Conservation (phyloP, 768 basidiomycete genomes). For the Pleurotus ostreatus region DNA sequence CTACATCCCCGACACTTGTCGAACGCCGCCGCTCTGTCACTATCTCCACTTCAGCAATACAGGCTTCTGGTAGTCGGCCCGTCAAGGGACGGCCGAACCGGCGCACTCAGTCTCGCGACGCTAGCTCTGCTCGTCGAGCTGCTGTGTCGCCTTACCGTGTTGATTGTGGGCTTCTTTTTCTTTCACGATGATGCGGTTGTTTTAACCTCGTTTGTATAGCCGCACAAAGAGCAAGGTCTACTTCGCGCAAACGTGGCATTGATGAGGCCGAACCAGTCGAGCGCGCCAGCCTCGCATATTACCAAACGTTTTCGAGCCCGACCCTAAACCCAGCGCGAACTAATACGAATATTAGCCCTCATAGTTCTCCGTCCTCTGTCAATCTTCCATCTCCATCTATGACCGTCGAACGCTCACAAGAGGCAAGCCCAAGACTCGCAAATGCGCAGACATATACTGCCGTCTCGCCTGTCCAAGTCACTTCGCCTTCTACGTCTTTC, state of each 20-base stretch:
- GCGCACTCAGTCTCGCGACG: conserved; percentile 58
- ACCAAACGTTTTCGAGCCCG: conserved; percentile 56
- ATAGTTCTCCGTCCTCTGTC: conserved; percentile 73
- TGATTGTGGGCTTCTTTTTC: conserved; percentile 43
- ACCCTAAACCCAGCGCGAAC: conserved; percentile 33
- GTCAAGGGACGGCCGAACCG: conserved; percentile 48
- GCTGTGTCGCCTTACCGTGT: conserved; percentile 64
- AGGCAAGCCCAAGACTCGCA: conserved; percentile 53
- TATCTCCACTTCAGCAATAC: conserved; percentile 37
- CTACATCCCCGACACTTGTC: conserved; percentile 22
- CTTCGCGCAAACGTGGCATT: conserved; percentile 68
- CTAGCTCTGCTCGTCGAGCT: conserved; percentile 47
- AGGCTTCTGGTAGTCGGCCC: conserved; percentile 33
- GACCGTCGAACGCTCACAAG: conserved; percentile 46
- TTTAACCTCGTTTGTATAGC: conserved; percentile 22
- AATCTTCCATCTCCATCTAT: conserved; percentile 70
- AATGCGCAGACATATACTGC: conserved; percentile 40
- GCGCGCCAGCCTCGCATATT: conserved; percentile 33
- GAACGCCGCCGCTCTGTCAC: conserved; percentile 58
- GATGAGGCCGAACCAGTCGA: conserved; percentile 60
- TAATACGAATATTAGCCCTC: conserved; percentile 45
- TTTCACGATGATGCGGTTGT: conserved; percentile 1
- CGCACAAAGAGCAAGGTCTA: conserved; percentile 69
- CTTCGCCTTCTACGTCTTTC: conserved; percentile 53
- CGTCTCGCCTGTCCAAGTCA: conserved; percentile 46